A percentile compares a stretch with the other conserved stretches of the same genome.
Evolutionary conservation across 83 land plant species (phyloP).

Genomic region (Thuja plicata): DNA sequence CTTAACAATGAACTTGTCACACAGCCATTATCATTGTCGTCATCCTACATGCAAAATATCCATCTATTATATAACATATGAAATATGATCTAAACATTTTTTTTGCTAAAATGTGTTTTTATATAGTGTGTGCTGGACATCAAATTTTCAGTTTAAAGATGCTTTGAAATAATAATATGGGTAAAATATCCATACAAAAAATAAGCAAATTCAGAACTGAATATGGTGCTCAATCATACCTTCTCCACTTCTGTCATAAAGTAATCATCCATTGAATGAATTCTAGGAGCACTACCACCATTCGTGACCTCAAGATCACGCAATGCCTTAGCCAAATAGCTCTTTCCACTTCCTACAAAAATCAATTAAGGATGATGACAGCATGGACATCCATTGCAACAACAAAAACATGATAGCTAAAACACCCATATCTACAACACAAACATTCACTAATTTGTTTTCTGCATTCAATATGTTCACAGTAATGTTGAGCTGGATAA

Average conservation of each 20-base stretch:
- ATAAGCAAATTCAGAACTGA: neutral
- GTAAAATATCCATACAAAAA: neutral
- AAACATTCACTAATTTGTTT: neutral
- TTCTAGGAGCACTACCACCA: slow-evolving; percentile 85
- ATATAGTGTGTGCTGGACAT: neutral
- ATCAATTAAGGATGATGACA: neutral
- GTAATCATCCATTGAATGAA: slow-evolving; percentile 95
- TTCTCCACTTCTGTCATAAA: slow-evolving; percentile 92
- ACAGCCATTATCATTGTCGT: slow-evolving; percentile 51
- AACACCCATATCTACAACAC: neutral
- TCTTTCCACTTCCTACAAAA: slow-evolving; percentile 84
- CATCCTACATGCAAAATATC: slow-evolving; percentile 27
- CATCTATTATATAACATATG: neutral
- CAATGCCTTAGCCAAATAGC: slow-evolving; percentile 79
- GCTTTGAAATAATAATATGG: neutral
- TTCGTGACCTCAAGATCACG: slow-evolving; percentile 85
- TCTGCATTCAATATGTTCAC: neutral
- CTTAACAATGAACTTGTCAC: slow-evolving; percentile 32
- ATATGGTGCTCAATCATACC: slow-evolving; percentile 32
- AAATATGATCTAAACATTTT: neutral
- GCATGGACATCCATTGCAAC: neutral
- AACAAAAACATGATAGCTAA: neutral
- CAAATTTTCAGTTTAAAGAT: neutral
- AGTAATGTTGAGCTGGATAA: neutral
- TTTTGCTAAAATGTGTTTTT: neutral